These are phyloP conservation scores for Botrytis paeoniae DNA, from an alignment of 2,329 filamentous ascomycete genomes.

Conservation along the genomic window DNA sequence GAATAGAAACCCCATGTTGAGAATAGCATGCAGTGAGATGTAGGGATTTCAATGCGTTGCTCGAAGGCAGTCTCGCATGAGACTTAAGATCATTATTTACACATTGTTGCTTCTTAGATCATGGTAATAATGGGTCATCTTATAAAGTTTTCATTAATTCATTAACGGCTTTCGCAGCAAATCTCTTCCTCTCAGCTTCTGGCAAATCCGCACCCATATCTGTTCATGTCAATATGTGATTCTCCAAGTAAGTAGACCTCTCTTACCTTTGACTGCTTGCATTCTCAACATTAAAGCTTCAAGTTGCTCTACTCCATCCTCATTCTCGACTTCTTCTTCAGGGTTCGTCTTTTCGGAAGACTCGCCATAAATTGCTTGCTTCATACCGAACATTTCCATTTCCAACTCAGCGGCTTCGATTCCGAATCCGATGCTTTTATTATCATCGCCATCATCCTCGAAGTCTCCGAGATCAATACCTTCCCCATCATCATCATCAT, in stretches of 20 bases:
- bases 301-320: constrained; percentile 52
- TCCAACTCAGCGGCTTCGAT: constrained; percentile 40
- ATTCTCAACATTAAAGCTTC: constrained; percentile 64
- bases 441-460: constrained; percentile 35
- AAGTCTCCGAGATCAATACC: constrained; percentile 41
- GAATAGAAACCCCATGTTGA: not conserved
- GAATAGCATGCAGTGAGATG: not conserved
- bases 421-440: constrained; percentile 33
- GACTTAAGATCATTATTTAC: not conserved
- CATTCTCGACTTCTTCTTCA: constrained; percentile 35
- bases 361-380: constrained; percentile 37
- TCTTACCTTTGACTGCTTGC: constrained; percentile 49
- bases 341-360: constrained; percentile 27
- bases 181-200: constrained; percentile 57
- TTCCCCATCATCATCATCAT: constrained; percentile 38
- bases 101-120: not conserved
- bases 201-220: constrained; percentile 59
- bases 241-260: not conserved
- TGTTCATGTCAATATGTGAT: constrained; percentile 34
- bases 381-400: constrained; percentile 41
- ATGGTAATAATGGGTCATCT: not conserved
- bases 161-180: constrained; percentile 59
- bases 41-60: not conserved
- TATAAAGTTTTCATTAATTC: constrained; percentile 57
- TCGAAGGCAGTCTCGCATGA: not conserved